Conservation (phyloP, 1,284 basidiomycete genomes). For the Termitomyces sp. region DNA sequence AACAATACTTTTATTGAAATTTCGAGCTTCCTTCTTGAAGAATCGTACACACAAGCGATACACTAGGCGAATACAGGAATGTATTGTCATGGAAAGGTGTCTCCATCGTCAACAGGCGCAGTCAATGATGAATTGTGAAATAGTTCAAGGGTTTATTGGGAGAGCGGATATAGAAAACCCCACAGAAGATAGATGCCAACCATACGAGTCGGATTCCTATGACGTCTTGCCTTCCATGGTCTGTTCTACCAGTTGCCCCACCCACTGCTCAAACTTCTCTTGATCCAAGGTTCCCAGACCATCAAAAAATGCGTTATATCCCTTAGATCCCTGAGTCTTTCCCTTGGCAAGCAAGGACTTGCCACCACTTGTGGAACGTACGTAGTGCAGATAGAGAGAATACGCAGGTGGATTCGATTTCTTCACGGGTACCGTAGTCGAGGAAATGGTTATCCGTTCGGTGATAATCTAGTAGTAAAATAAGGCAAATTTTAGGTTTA, state of each 20-base stretch:
- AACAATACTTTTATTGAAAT: too few species aligned
- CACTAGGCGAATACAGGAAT: background rate
- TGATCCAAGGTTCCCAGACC: conserved; percentile 65
- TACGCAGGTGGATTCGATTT: conserved; percentile 53
- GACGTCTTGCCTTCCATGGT: conserved; percentile 50
- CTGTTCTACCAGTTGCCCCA: conserved; percentile 60
- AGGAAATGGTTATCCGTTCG: conserved; percentile 71
- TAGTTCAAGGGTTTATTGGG: background rate
- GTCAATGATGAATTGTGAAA: background rate
- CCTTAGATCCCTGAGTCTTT: conserved; percentile 43
- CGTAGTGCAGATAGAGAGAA: conserved; percentile 56
- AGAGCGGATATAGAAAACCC: conserved; percentile 2
- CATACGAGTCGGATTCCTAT: conserved; percentile 8
- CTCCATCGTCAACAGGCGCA: background rate
- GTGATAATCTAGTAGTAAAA: conserved; percentile 62
- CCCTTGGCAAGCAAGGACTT: conserved; percentile 71
- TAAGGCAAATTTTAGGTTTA: background rate
- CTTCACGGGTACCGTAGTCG: conserved; percentile 52
- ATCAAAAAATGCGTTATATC: conserved; percentile 70
- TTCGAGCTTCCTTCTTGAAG: background rate
- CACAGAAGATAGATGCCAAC: background rate
- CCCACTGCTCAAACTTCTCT: conserved; percentile 67
- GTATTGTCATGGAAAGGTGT: background rate
- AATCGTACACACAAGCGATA: background rate
- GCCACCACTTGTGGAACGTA: conserved; percentile 70